Conservation (phyloP, 2,329 filamentous ascomycete genomes). For the Curvularia lunata region DNA sequence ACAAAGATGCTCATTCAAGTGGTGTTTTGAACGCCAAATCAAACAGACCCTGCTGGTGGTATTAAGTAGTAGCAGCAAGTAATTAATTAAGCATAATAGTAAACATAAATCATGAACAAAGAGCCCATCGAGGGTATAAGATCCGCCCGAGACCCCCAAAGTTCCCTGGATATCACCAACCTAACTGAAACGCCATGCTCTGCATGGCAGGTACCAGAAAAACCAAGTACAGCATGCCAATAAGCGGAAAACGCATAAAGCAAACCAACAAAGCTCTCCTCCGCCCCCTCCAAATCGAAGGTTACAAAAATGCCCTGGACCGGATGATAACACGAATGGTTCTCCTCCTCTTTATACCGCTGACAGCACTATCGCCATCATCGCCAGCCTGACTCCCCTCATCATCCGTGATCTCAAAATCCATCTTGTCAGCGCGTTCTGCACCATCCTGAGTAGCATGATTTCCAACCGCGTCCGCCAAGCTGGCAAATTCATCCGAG, state of each 20-base stretch:
- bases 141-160: constrained; percentile 1
- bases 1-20: background rate
- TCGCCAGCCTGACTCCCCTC: constrained; percentile 25
- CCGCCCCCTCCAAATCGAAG: background rate
- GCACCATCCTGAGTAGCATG: background rate
- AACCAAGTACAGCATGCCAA: background rate
- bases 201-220: background rate
- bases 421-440: constrained; percentile 23
- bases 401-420: constrained; percentile 30
- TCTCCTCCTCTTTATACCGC: constrained; percentile 36
- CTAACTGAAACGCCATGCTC: constrained; percentile 5
- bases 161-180: constrained; percentile 6
- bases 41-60: background rate
- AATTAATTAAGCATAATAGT: background rate
- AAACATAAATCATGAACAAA: constrained; percentile 2
- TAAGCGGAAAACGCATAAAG: background rate
- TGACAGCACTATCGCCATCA: constrained; percentile 19
- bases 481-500: constrained; percentile 12
- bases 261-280: background rate
- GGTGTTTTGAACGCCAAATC: background rate
- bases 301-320: constrained; percentile 45
- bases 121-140: background rate
- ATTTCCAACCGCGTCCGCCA: constrained; percentile 10
- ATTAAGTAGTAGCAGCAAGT: background rate
- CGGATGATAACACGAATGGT: constrained; percentile 44